Evolutionary conservation across 495 filamentous ascomycete genomes (phyloP).

Genomic region (Lasiosphaeria ovina): DNA sequence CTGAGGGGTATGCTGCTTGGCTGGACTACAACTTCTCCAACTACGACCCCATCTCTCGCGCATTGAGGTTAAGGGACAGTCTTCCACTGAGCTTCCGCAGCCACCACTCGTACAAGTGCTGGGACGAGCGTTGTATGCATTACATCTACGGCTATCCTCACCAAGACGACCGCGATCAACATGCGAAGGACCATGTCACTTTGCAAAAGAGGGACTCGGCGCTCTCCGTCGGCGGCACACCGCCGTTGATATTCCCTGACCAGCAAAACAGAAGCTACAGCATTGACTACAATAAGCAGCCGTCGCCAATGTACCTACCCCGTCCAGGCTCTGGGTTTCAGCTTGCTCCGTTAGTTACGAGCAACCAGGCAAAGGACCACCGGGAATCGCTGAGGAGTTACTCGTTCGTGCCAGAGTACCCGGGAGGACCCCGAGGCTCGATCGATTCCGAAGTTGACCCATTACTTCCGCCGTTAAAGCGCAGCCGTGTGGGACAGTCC

Average conservation of each 20-base stretch:
- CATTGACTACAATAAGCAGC: slow-evolving; percentile 35
- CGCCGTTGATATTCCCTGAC: slow-evolving; percentile 38
- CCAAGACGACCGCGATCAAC: slow-evolving; percentile 46
- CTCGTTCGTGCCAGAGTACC: slow-evolving; percentile 40
- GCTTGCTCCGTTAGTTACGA: slow-evolving; percentile 38
- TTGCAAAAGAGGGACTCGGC: slow-evolving; percentile 44
- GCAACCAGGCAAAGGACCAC: slow-evolving; percentile 40
- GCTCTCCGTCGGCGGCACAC: slow-evolving; percentile 39
- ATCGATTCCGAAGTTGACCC: slow-evolving; percentile 50
- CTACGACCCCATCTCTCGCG: slow-evolving; percentile 45
- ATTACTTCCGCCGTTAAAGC: slow-evolving; percentile 48
- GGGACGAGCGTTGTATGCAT: slow-evolving; percentile 49
- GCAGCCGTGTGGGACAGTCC: slow-evolving; percentile 46
- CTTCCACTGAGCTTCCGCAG: slow-evolving; percentile 37
- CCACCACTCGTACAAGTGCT: slow-evolving; percentile 49
- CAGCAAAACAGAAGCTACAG: slow-evolving; percentile 30
- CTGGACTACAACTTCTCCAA: slow-evolving; percentile 44
- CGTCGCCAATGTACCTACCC: slow-evolving; percentile 38
- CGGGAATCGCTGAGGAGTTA: slow-evolving; percentile 45
- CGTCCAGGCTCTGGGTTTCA: slow-evolving; percentile 38
- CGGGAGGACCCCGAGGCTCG: slow-evolving; percentile 38
- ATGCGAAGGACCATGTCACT: slow-evolving; percentile 42
- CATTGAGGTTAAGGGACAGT: slow-evolving; percentile 40
- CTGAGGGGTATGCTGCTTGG: slow-evolving; percentile 45
- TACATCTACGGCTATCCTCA: slow-evolving; percentile 51